phyloP scores from a whole-genome alignment of 1,139 yeast species.

The Debaryomyces sp. region DNA sequence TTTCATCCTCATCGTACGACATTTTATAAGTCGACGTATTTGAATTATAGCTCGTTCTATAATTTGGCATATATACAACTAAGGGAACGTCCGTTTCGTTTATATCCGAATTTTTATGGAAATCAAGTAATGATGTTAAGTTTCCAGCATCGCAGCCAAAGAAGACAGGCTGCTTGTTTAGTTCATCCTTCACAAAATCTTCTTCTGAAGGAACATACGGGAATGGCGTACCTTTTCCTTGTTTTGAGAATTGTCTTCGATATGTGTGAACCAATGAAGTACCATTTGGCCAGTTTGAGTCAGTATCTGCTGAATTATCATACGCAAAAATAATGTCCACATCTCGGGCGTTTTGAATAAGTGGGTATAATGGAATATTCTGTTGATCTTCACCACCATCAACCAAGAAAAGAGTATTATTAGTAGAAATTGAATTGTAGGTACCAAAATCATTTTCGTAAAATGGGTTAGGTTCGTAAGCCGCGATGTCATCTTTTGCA shows the following conservation, averaged over 20 bases:
- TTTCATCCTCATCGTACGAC: constrained; percentile 40
- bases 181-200: constrained; percentile 30
- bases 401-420: constrained; percentile 60
- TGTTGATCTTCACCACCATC: constrained; percentile 91
- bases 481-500: constrained; percentile 40
- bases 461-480: constrained; percentile 47
- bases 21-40: constrained; percentile 45
- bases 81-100: constrained; percentile 43
- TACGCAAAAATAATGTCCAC: constrained; percentile 80
- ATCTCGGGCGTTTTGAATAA: constrained; percentile 69
- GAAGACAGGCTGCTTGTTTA: constrained; percentile 38
- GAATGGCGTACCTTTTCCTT: constrained; percentile 43
- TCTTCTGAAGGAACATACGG: constrained; percentile 42
- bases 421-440: constrained; percentile 24
- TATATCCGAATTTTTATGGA: constrained; percentile 29
- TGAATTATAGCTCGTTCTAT: constrained; percentile 30
- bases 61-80: constrained; percentile 42
- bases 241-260: constrained; percentile 48
- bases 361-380: constrained; percentile 77
- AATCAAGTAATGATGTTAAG: constrained; percentile 30
- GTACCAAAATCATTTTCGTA: constrained; percentile 21
- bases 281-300: constrained; percentile 75
- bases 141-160: constrained; percentile 44
- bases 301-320: constrained; percentile 85
- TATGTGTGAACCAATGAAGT: constrained; percentile 62